Conservation (phyloP, 257 asterid species). For the Capsicum pubescens region DNA sequence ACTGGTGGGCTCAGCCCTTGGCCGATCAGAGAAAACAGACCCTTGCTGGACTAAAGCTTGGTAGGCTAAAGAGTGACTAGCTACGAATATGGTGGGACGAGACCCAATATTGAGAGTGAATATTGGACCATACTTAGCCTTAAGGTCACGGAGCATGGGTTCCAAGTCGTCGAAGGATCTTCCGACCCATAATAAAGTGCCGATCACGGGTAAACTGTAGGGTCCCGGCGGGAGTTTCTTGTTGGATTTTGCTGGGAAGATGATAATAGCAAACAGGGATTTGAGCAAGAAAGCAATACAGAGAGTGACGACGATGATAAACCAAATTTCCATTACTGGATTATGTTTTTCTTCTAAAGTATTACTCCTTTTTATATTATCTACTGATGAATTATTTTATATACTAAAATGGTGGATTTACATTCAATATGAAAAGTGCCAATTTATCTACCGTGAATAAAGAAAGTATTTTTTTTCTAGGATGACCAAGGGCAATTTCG, state of each 20-base stretch:
- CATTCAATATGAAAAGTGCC: too few relatives aligned
- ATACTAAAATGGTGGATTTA: too few relatives aligned
- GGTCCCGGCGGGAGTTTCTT: slow-evolving; percentile 20
- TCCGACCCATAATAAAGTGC: background rate
- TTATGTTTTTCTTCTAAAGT: too few relatives aligned
- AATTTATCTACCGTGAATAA: too few relatives aligned
- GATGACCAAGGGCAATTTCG: too few relatives aligned
- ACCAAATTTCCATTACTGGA: background rate
- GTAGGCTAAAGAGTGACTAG: background rate
- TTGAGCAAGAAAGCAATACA: background rate
- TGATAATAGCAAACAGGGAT: background rate
- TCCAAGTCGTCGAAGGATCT: background rate
- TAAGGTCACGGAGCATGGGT: background rate
- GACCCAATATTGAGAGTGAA: background rate
- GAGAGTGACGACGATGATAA: background rate
- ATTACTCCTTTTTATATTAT: too few relatives aligned
- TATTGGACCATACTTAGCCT: background rate
- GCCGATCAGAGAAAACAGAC: background rate
- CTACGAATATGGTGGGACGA: background rate
- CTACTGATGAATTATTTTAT: too few relatives aligned
- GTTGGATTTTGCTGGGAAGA: background rate
- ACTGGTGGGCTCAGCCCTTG: background rate
- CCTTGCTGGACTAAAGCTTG: slow-evolving; percentile 19
- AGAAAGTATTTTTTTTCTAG: too few relatives aligned
- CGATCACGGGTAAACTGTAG: background rate